Evolutionary conservation across 2,329 filamentous ascomycete species (phyloP).

Genomic region (Sarocladium kiliense): DNA sequence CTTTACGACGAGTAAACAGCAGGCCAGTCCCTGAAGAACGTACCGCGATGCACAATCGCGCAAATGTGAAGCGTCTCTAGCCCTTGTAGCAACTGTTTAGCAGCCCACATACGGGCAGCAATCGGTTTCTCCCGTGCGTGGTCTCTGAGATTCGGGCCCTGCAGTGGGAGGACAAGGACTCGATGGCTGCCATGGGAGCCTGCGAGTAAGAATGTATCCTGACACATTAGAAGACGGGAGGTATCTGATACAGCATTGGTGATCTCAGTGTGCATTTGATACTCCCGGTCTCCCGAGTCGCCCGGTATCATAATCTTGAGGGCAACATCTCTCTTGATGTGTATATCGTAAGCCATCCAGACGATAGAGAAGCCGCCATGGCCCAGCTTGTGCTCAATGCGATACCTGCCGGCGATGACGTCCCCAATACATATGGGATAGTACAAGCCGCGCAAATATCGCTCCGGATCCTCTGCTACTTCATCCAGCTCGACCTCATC

Average conservation of each 20-base stretch:
- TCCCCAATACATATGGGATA: constrained; percentile 36
- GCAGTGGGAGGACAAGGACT: constrained; percentile 12
- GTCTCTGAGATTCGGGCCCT: constrained; percentile 10
- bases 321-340: constrained; percentile 9
- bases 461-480: constrained; percentile 1
- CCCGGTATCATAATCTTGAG: constrained; percentile 13
- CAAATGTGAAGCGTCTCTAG: constrained; percentile 10
- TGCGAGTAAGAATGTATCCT: constrained; percentile 3
- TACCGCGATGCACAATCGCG: constrained; percentile 12
- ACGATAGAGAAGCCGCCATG: constrained; percentile 37
- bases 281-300: constrained; percentile 9
- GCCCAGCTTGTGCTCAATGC: constrained; percentile 35
- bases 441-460: constrained; percentile 29
- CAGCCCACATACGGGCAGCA: constrained; percentile 11
- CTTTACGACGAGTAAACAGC: background rate
- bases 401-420: constrained; percentile 30
- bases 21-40: constrained; percentile 1
- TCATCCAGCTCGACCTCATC: constrained; percentile 3
- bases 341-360: constrained; percentile 29
- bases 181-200: constrained; percentile 7
- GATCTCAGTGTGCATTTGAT: constrained; percentile 3
- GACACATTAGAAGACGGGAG: constrained; percentile 1
- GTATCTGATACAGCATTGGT: constrained; percentile 4
- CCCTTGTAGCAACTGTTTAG: constrained; percentile 10
- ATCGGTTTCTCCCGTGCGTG: constrained; percentile 8